Evolutionary conservation across 2,329 filamentous ascomycete species (phyloP), one percentile per base, ranked within the genome.

Genomic region (Colletotrichum karsti): DNA sequence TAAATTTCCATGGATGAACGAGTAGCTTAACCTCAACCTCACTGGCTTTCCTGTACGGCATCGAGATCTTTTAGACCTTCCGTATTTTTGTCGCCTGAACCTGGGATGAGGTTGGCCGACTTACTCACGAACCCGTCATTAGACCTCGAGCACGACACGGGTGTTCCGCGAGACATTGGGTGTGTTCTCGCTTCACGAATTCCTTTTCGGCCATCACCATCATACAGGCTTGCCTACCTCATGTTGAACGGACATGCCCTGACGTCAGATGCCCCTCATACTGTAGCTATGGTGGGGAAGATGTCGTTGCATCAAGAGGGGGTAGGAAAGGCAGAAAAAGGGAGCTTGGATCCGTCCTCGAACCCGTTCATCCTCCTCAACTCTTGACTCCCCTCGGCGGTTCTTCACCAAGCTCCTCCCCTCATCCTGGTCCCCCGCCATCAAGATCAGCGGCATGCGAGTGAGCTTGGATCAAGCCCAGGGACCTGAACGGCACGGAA

Each of bases 271-370:
- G 46, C 26, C n/a, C 24, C 42, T 46, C 41, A 44, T 7, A 22
- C 7, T 10, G 18, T 15, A 48, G 50, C 39, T 37, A 8, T 48
- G 20, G 50, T 24, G 50, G 50, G 50, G 22, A 30, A 30, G 37
- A 24, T 37, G 59, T 50, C 15, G 60, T 30, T 35, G 30, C 50
- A 30, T 24, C 22, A 8, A 13, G 39, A 30, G 50, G 24, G 22
- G 30, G 13, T 13, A 35, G 33, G 4, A 35, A 24, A 9, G 44
- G n/a, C n/a, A 41, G 7, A 9, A 3, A 20, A 24, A 10, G 7
- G 53, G 42, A 58, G 60, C 53, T 63, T 63, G 53, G 60, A 30
- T 58, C 53, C 24, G 51, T 41, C 18, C 41, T n/a, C 7, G 33
- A 58, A 20, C 53, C 51, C 33, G n/a, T n/a, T n/a, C 30, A 18